Evolutionary conservation across 2,329 filamentous ascomycete species (phyloP).

Genomic region (Penicillium sp.): DNA sequence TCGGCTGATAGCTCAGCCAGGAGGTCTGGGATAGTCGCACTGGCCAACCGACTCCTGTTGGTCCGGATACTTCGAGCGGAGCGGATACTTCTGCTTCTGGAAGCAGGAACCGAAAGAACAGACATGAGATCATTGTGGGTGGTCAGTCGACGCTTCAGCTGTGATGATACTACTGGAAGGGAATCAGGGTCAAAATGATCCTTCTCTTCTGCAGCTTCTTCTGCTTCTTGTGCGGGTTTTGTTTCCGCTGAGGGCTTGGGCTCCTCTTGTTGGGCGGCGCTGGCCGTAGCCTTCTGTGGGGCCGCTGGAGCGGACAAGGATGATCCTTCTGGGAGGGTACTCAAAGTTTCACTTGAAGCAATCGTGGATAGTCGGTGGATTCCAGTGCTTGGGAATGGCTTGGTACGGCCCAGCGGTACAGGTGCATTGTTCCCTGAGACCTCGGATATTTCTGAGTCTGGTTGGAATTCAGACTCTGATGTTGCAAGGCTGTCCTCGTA

Average conservation of each 20-base stretch:
- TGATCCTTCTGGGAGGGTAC: conserved; percentile 28
- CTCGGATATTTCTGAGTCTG: conserved; percentile 40
- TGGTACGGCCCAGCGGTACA: conserved; percentile 43
- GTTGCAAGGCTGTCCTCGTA: conserved; percentile 28
- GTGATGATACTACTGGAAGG: conserved; percentile 47
- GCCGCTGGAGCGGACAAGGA: conserved; percentile 7
- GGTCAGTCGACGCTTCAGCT: conserved; percentile 73
- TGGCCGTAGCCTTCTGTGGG: neutral
- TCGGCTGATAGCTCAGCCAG: conserved; percentile 79
- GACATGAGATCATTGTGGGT: conserved; percentile 94
- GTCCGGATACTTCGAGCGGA: conserved; percentile 78
- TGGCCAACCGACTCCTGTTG: conserved; percentile 65
- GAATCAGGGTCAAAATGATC: conserved; percentile 48
- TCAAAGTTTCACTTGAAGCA: conserved; percentile 57
- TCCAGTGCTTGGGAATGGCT: conserved; percentile 55
- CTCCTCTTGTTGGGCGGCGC: neutral
- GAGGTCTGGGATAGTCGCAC: conserved; percentile 72
- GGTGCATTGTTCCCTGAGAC: conserved; percentile 39
- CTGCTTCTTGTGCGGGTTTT: conserved; percentile 8
- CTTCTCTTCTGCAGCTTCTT: conserved; percentile 33
- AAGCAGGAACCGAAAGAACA: conserved; percentile 70
- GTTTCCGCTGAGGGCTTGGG: neutral
- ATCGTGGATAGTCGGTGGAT: conserved; percentile 59
- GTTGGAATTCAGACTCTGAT: conserved; percentile 29
- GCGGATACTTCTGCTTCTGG: conserved; percentile 67